Conservation (phyloP, 345 rosid species). For the Acer yangbiense region DNA sequence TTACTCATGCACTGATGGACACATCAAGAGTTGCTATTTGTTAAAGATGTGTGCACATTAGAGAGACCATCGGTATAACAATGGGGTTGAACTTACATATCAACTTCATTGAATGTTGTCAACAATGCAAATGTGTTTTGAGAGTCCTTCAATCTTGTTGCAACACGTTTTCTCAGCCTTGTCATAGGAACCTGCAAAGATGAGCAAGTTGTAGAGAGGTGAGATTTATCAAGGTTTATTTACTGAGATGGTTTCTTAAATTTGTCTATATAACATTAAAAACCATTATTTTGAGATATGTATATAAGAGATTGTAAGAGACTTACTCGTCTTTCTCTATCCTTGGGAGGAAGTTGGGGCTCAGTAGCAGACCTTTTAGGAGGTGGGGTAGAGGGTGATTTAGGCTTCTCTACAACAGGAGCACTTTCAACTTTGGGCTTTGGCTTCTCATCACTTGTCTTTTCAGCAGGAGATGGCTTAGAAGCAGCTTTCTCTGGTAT, state of each 20-base stretch:
- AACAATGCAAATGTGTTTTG: conserved; percentile 96
- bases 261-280: not conserved
- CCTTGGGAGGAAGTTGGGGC: conserved; percentile 99
- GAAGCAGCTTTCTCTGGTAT: conserved; percentile 52
- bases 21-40: not conserved
- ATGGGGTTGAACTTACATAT: conserved; percentile 59
- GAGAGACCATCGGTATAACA: not conserved
- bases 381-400: conserved; percentile 55
- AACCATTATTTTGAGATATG: not conserved
- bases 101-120: conserved; percentile 99
- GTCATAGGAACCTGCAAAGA: conserved; percentile 94
- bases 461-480: conserved; percentile 44
- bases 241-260: conserved; percentile 9
- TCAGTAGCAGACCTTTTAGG: conserved; percentile 72
- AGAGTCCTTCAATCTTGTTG: conserved; percentile 92
- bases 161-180: conserved; percentile 94
- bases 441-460: conserved; percentile 37
- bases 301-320: not conserved
- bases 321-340: conserved; percentile 94
- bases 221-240: conserved; percentile 20
- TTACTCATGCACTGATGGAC: not conserved
- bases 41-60: not conserved
- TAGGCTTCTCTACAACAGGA: conserved; percentile 55
- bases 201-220: conserved; percentile 11
- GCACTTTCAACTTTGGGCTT: conserved; percentile 56